Conservation (phyloP, 108 stramenopile genomes). For the Cyclotella choctawhatcheeana region DNA sequence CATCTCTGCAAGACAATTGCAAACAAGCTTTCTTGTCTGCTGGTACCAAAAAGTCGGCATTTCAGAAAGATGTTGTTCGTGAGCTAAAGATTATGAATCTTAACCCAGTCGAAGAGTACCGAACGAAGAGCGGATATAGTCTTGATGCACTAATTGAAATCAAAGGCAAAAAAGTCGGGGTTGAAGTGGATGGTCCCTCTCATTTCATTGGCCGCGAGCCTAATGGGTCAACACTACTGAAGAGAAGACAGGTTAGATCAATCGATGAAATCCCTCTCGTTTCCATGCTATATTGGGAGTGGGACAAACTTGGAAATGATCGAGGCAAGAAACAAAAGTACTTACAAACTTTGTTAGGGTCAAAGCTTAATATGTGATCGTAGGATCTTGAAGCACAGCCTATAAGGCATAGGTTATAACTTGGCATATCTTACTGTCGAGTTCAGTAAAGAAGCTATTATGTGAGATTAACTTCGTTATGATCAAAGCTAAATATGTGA, state of each 20-base stretch:
- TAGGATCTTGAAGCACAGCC: too few relatives aligned
- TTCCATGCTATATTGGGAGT: too few relatives aligned
- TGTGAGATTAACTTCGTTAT: too few relatives aligned
- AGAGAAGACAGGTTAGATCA: not conserved
- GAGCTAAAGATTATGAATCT: constrained; percentile 5
- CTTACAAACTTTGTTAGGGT: not conserved
- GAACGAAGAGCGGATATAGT: constrained; percentile 17
- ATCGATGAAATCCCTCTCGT: not conserved
- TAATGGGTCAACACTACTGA: constrained; percentile 14
- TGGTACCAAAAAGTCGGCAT: not conserved
- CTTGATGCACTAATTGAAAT: constrained; percentile 15
- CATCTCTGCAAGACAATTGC: too few relatives aligned
- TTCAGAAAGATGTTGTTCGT: not conserved
- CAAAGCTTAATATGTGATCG: not conserved
- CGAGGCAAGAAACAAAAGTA: not conserved
- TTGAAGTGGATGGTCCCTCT: constrained; percentile 30
- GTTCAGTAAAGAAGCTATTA: too few relatives aligned
- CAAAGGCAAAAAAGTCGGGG: constrained; percentile 4
- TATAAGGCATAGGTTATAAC: too few relatives aligned
- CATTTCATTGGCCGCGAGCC: too few relatives aligned
- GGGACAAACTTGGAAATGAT: not conserved
- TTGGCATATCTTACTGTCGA: too few relatives aligned
- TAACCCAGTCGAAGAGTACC: constrained; percentile 9
- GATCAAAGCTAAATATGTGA: too few relatives aligned
- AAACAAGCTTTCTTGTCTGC: not conserved